phyloP scores from a whole-genome alignment of 1,139 yeast species.

The Protomyces inundatus region DNA sequence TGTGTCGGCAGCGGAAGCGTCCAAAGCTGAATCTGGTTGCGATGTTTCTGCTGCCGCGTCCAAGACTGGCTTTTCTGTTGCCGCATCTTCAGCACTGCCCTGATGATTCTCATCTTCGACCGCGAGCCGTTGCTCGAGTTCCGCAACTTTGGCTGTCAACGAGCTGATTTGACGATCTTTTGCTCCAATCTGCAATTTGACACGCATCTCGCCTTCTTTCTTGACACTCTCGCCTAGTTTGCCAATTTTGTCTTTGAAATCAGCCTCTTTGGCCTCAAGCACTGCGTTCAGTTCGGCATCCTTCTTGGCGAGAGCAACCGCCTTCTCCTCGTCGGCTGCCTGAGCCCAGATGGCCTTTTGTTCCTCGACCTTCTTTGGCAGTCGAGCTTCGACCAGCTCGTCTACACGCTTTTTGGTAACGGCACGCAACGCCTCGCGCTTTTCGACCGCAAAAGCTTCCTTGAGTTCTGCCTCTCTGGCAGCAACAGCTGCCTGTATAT shows the following conservation, averaged over 20 bases:
- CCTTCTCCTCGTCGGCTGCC: conserved; percentile 28
- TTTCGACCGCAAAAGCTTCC: conserved; percentile 25
- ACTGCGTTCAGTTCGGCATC: conserved; percentile 38
- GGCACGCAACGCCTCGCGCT: conserved; percentile 32
- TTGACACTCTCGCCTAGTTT: conserved; percentile 38
- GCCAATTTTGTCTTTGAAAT: conserved; percentile 43
- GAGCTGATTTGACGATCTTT: conserved; percentile 34
- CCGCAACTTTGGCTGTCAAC: conserved; percentile 34
- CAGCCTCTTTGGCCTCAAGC: conserved; percentile 33
- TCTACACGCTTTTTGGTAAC: conserved; percentile 22
- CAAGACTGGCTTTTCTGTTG: not conserved
- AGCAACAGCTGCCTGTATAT: conserved; percentile 28
- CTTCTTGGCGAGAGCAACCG: conserved; percentile 31
- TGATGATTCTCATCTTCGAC: conserved; percentile 2
- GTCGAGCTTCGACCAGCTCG: conserved; percentile 5
- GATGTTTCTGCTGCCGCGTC: not conserved
- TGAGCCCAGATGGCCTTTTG: conserved; percentile 32
- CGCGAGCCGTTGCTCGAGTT: not conserved
- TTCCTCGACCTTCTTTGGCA: conserved; percentile 30
- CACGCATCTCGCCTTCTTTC: conserved; percentile 36
- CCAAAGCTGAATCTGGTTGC: not conserved
- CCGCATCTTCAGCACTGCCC: not conserved
- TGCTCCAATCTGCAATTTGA: conserved; percentile 30
- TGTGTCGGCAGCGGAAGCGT: not conserved
- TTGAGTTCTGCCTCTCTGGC: conserved; percentile 33